Base-by-base conservation (phyloP, 2,329 filamentous ascomycete genomes). In the Colletotrichum tanaceti region DNA sequence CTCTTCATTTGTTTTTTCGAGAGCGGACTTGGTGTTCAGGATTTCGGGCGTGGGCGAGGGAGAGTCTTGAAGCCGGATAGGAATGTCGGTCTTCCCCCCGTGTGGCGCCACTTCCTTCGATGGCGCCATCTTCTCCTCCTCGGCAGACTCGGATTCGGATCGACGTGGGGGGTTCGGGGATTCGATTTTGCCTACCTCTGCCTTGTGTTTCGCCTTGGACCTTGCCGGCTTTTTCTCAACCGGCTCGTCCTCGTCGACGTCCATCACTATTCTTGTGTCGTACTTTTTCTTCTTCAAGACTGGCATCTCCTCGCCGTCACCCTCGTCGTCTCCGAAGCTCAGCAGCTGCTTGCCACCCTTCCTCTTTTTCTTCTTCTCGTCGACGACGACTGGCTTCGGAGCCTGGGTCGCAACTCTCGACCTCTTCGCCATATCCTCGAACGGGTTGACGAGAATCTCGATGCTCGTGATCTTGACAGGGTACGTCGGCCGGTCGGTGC, bases 401-500 rank as follows among this genome's bases (percentile, higher is more conserved):
- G 79, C 81, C 41, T 84, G 84, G 39, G 82, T 82, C 16, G 88
- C 87, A 47, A 87, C 83, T 64, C 86, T 85, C 58, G 86, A 84
- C 73, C 90, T 86, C 81, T 89, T 92, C 74, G 89, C 87, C 91
- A 96, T 94, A 74, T 92, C 92, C 57, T 91, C 87, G 70, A 95
- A 97, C 0, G 92, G 92, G 75, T 96, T 96, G 55, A 94, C 88
- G 71, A 96, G 78, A 22, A 97, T 89, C 78, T 96, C 92, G 35
- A 92, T 83, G 22, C 85, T 83, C 4, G 88, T 89, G 67, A 99
- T 90, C 78, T 90, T 94, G 43, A 93, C 88, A 0, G 95, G 91
- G 78, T 97, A 99, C 57, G 97, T 80, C 2, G 95, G 95, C 70
- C 93, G 86, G 71, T 98, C 95, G 7, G 88, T 90, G 18, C 90